Evolutionary conservation across 2,329 filamentous ascomycete species (phyloP), one percentile per base, ranked within the genome.

Genomic region (Xylaria sp.): DNA sequence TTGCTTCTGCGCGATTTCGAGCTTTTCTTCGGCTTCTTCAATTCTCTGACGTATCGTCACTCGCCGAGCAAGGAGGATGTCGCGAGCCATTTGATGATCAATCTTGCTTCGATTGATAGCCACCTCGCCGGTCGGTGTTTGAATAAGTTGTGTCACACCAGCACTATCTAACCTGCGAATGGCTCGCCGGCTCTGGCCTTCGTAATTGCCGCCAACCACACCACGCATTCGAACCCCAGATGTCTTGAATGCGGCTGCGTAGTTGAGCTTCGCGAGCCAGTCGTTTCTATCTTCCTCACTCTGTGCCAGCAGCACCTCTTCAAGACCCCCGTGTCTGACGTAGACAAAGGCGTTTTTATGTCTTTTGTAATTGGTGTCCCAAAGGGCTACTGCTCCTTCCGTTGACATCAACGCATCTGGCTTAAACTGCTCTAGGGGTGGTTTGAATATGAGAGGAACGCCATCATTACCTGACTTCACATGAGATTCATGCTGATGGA

Each of bases 261-360:
- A 98, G 78, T 99, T 99, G 68, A 99, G 87, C 76, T 97, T 96
- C 8, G 92, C 93, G 32, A 99, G 84, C 96, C 96, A 99, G 77
- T 99, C 96, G 75, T 97, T 97, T 86, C 97, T 90, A 75, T 99
- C 96, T 1, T 89, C 84, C 75, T 99, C 96, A 61, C 89, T 93
- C 74, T 97, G 94, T 5, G 96, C 95, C 20, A 98, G 83, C 43
- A 99, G 91, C 0, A 95, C 90, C 77, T 99, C 96, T 76, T 99
- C 95, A 45, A 94, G 84, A 0, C 93, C 92, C 59, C 92, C 92
- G 71, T 96, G 93, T 34, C 93, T 89, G 67, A 97, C 92, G 74
- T 97, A 95, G 15, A 94, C 86, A 76, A 99, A 97, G 0, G 96
- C 93, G 79, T 98, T 90, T 80, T 98, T 99, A 81, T 99, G 96